Conservation (phyloP, 306 rosid genomes). For the Corylus heterophylla region DNA sequence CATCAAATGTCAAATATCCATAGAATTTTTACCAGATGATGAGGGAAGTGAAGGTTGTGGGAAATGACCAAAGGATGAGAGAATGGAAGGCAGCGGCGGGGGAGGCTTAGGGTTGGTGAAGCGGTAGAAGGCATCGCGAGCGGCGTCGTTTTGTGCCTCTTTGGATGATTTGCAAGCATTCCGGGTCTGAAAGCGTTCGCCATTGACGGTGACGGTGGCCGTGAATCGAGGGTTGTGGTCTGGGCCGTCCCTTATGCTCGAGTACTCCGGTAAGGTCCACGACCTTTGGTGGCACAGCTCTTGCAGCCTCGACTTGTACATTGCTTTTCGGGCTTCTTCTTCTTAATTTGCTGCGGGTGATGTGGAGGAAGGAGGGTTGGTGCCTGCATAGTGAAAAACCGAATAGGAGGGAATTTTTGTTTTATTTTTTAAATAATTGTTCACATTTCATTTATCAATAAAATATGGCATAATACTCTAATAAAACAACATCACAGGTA, state of each 20-base stretch:
- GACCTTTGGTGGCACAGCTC: conserved; percentile 49
- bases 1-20: not conserved
- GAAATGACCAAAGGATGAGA: not conserved
- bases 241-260: conserved; percentile 36
- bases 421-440: too few species aligned
- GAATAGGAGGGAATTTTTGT: too few species aligned
- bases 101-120: conserved; percentile 25
- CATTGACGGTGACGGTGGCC: conserved; percentile 39
- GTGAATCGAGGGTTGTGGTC: conserved; percentile 50
- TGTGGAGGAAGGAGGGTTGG: not conserved
- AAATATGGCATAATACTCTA: too few species aligned
- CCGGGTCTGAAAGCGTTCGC: conserved; percentile 6
- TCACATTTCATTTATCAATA: too few species aligned
- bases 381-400: not conserved
- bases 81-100: not conserved
- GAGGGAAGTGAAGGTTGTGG: conserved; percentile 27
- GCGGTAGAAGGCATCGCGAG: conserved; percentile 55
- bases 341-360: too few species aligned
- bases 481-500: too few species aligned
- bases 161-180: conserved; percentile 26
- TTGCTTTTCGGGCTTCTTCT: conserved; percentile 4
- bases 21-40: conserved; percentile 13
- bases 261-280: conserved; percentile 51
- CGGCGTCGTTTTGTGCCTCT: conserved; percentile 61
- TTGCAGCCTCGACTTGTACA: conserved; percentile 63